Conservation (phyloP, 1,284 basidiomycete genomes). For the Puccinia sorghi region DNA sequence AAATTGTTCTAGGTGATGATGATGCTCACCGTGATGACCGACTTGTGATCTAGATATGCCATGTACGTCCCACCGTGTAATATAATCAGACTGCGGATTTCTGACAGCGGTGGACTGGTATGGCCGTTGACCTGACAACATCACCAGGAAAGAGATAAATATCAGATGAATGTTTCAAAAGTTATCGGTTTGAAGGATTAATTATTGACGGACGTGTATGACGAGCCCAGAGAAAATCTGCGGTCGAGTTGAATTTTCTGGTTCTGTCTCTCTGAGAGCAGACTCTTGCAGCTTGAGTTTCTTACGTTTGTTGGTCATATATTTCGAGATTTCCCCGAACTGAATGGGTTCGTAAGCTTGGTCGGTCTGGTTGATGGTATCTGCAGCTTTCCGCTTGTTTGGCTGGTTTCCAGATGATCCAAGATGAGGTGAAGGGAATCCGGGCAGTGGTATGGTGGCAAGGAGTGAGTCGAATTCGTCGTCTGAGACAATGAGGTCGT, state of each 20-base stretch:
- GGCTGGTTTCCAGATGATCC: neutral
- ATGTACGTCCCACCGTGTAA: conserved; percentile 80
- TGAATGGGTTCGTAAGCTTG: conserved; percentile 69
- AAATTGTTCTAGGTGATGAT: conserved; percentile 2
- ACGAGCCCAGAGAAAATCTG: conserved; percentile 71
- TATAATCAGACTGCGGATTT: conserved; percentile 76
- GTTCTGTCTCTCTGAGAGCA: conserved; percentile 51
- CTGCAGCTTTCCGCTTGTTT: conserved; percentile 2
- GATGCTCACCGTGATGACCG: conserved; percentile 65
- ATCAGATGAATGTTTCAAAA: neutral
- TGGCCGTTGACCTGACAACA: conserved; percentile 75
- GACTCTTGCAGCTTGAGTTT: conserved; percentile 64
- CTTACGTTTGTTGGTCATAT: conserved; percentile 83
- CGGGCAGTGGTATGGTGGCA: conserved; percentile 28
- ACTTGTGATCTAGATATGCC: conserved; percentile 78
- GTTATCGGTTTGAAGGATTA: neutral
- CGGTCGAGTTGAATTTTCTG: conserved; percentile 57
- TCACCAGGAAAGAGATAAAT: conserved; percentile 8
- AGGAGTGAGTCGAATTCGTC: conserved; percentile 41
- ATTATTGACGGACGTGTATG: conserved; percentile 67
- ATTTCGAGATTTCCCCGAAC: conserved; percentile 81
- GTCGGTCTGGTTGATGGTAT: neutral
- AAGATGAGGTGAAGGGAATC: conserved; percentile 1
- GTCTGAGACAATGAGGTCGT: conserved; percentile 24
- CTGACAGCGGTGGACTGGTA: conserved; percentile 82